Evolutionary conservation across 306 rosid species (phyloP), one percentile per base, ranked within the genome.

Genomic region (Delonix regia): DNA sequence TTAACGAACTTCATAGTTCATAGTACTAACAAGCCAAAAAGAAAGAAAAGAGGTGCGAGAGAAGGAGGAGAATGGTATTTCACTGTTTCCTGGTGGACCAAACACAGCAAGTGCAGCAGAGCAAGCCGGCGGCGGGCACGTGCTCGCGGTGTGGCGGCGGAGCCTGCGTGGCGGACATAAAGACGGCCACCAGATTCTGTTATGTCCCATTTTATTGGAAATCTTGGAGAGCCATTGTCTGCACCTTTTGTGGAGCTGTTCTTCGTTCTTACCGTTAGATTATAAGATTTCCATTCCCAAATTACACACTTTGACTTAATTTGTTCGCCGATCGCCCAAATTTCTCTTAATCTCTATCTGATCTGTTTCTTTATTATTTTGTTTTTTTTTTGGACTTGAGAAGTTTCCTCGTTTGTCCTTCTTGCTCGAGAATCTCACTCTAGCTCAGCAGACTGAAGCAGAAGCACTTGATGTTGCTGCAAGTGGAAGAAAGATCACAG

Each of bases 71-170:
- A 33, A 92, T 94, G 98, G 97, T 90, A 38, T 90, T 78, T 74
- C 86, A 89, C 81, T 94, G 97, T 63, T 94, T 94, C 72, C 85
- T 92, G 12, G 97, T 94, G 30, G 98, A 94, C 59, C 98, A 94
- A 71, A 86, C 78, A 56, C 66, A 82, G 80, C 73, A 84, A 59
- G 82, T 94, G 48, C 85, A 74, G 78, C 60, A 82, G 68, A 94
- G 97, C 90, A 94, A 94, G 86, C 98, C 98, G 6, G 97, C 88
- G 0, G 97, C 98, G 0, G 97, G 98, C 30, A 86, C 52, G 1
- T 94, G 98, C 73, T 89, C 97, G 1, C 87, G 97, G 42, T 94
- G 98, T 76, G 98, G 98, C 61, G 89, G 97, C 1, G 96, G 97
- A 7, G 98, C 97, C 0, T 89, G 97, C 76, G 96, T 94, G 74